Evolutionary conservation across 345 rosid species (phyloP).

Genomic region (Arabis alpina): DNA sequence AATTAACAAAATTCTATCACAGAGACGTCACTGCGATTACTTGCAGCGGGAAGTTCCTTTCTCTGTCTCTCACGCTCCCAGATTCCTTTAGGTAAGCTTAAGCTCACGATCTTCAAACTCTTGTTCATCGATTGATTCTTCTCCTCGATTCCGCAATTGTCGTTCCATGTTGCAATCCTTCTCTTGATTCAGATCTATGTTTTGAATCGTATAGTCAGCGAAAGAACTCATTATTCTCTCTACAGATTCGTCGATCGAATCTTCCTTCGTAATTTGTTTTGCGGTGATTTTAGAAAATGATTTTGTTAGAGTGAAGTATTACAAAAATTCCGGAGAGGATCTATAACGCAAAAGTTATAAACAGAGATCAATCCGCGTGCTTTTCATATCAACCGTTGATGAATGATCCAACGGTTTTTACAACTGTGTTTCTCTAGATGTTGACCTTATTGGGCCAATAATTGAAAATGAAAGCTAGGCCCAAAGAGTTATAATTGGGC

Average conservation of each 20-base stretch:
- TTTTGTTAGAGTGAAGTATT: no score
- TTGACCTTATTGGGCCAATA: no score
- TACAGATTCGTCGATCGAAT: conserved; percentile 18
- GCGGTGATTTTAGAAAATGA: no score
- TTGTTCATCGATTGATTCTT: background rate
- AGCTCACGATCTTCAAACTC: background rate
- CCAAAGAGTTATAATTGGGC: no score
- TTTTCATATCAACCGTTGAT: no score
- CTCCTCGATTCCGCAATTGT: background rate
- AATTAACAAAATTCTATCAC: background rate
- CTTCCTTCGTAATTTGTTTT: no score
- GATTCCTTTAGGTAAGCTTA: conserved; percentile 21
- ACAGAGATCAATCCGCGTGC: no score
- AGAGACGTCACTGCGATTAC: background rate
- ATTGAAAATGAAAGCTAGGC: no score
- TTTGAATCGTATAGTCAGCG: background rate
- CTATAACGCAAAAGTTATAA: no score
- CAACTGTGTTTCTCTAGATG: no score
- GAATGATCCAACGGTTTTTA: no score
- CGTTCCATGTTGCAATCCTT: background rate
- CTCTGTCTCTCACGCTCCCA: background rate
- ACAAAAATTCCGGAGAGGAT: no score
- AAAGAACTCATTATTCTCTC: background rate
- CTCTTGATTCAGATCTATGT: conserved; percentile 23
- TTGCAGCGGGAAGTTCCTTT: conserved; percentile 32